These are phyloP conservation scores for Hansenula lynferdii DNA, from an alignment of 1,139 yeast genomes.

Conservation along the genomic window DNA sequence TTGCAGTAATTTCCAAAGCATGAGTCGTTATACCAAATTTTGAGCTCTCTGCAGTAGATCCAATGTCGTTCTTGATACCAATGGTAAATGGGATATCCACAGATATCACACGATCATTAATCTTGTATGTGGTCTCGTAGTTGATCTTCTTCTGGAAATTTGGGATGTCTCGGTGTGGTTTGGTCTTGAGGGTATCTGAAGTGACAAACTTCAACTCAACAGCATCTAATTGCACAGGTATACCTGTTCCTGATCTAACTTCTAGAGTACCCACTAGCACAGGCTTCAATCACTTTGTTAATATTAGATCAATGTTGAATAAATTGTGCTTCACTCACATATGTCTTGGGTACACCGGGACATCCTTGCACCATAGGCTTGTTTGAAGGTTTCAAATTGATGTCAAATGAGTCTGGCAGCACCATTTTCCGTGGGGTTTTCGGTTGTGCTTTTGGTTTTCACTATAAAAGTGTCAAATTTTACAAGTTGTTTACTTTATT, in stretches of 20 bases:
- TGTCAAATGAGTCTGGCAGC: slow-evolving; percentile 6
- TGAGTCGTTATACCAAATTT: slow-evolving; percentile 23
- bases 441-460: not conserved
- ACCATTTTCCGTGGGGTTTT: not conserved
- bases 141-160: slow-evolving; percentile 22
- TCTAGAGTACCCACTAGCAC: slow-evolving; percentile 41
- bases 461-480: not conserved
- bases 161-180: slow-evolving; percentile 36
- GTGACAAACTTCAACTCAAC: slow-evolving; percentile 37
- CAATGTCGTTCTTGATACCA: slow-evolving; percentile 51
- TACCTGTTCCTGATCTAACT: slow-evolving; percentile 35
- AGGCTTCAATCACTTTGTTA: slow-evolving; percentile 28
- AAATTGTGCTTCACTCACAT: slow-evolving; percentile 29
- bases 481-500: no score
- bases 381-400: slow-evolving; percentile 39
- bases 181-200: slow-evolving; percentile 37
- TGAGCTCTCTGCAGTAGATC: slow-evolving; percentile 34
- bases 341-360: slow-evolving; percentile 59
- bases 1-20: slow-evolving; percentile 10
- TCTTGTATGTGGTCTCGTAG: slow-evolving; percentile 34
- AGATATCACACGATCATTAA: slow-evolving; percentile 36
- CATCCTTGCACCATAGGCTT: slow-evolving; percentile 51
- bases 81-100: slow-evolving; percentile 56
- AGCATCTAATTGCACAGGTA: slow-evolving; percentile 35
- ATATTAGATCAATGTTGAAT: slow-evolving; percentile 24